phyloP scores from a whole-genome alignment of 2,329 filamentous ascomycete species.

The Nothophaeocryptopus gaeumannii region DNA sequence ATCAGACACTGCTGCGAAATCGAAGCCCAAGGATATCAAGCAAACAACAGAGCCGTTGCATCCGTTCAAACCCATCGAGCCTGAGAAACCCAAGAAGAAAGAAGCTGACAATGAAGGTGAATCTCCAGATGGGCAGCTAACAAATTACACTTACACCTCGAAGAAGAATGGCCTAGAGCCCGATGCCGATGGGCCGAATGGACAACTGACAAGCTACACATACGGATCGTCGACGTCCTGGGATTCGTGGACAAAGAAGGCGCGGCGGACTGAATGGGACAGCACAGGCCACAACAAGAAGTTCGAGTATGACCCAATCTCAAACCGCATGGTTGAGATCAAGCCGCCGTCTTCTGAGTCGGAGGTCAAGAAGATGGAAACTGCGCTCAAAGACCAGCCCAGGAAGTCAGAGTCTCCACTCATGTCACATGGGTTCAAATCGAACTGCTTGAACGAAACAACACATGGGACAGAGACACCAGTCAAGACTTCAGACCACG shows the following conservation, averaged over 20 bases:
- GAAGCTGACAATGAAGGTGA: background rate
- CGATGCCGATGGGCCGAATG: constrained; percentile 16
- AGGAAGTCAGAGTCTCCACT: constrained; percentile 12
- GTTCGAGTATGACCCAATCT: constrained; percentile 39
- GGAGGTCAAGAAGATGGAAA: constrained; percentile 13
- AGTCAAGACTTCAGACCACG: constrained; percentile 15
- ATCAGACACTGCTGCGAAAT: background rate
- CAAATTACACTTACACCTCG: constrained; percentile 21
- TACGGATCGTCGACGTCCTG: constrained; percentile 30
- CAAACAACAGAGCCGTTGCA: background rate
- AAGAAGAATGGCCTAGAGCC: constrained; percentile 14
- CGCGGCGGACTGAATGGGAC: constrained; percentile 33
- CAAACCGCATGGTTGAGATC: constrained; percentile 37
- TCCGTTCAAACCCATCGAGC: background rate
- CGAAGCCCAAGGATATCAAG: constrained; percentile 1
- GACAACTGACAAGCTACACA: constrained; percentile 24
- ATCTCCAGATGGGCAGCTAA: constrained; percentile 16
- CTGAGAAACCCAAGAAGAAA: background rate
- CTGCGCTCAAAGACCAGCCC: constrained; percentile 13
- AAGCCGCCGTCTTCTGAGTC: constrained; percentile 7
- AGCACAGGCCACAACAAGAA: constrained; percentile 28
- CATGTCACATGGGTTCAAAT: constrained; percentile 16
- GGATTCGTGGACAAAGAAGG: constrained; percentile 34
- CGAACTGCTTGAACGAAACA: constrained; percentile 3
- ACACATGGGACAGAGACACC: constrained; percentile 16